These are phyloP conservation scores for Sphagnum fallax DNA, from an alignment of 228 moss, liverwort and hornwort genomes.

Conservation along the genomic window DNA sequence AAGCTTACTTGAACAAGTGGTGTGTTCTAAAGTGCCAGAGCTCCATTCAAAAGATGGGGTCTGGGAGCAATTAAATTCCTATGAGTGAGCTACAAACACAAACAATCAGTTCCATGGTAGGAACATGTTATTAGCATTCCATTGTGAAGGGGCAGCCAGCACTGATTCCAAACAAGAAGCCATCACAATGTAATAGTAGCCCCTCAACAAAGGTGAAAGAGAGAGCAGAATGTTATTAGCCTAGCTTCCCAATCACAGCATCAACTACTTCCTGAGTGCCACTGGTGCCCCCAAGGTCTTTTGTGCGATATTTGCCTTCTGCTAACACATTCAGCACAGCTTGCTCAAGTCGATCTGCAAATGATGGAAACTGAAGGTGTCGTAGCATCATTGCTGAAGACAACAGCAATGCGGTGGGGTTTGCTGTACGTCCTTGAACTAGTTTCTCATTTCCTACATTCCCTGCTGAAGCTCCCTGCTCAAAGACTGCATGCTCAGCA, in stretches of 20 bases:
- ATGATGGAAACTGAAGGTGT: constrained; percentile 96
- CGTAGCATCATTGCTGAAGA: constrained; percentile 99
- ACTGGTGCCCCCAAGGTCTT: constrained; percentile 92
- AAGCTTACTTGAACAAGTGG: too few relatives aligned
- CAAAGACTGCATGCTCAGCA: constrained; percentile 92
- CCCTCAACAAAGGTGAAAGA: background rate
- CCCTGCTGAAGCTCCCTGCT: constrained; percentile 99
- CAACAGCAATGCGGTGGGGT: constrained; percentile 78
- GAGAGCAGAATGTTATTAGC: constrained; percentile 11
- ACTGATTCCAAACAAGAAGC: too few relatives aligned
- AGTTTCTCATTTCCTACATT: constrained; percentile 98
- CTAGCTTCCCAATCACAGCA: constrained; percentile 81
- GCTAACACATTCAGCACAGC: constrained; percentile 86
- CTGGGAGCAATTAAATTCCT: too few relatives aligned
- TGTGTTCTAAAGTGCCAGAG: too few relatives aligned
- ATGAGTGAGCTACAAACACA: too few relatives aligned
- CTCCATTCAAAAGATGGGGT: too few relatives aligned
- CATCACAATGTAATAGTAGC: too few relatives aligned
- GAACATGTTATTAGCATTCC: too few relatives aligned
- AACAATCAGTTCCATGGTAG: too few relatives aligned
- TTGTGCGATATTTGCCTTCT: constrained; percentile 86
- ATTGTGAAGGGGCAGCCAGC: too few relatives aligned
- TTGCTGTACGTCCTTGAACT: constrained; percentile 71
- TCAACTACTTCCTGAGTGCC: constrained; percentile 87
- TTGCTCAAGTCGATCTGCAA: constrained; percentile 93